phyloP scores from a whole-genome alignment of 495 filamentous ascomycete species.

The Xylaria palmicola region DNA sequence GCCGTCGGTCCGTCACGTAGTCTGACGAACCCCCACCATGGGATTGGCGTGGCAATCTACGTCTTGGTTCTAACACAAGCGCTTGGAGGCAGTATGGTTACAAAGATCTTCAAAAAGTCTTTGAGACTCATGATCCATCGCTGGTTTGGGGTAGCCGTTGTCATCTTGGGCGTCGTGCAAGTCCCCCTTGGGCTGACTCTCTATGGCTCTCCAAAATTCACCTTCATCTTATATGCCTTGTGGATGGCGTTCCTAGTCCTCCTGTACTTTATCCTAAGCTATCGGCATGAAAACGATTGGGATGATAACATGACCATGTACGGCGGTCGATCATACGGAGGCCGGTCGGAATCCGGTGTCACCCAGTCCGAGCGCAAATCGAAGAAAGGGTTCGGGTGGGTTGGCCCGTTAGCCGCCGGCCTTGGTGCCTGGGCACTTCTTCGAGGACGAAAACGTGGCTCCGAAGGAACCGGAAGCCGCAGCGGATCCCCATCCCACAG shows the following conservation, averaged over 20 bases:
- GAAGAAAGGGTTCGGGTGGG: constrained; percentile 48
- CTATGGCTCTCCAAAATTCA: constrained; percentile 80
- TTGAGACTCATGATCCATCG: constrained; percentile 80
- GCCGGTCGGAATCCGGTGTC: constrained; percentile 34
- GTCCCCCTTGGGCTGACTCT: constrained; percentile 87
- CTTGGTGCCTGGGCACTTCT: constrained; percentile 61
- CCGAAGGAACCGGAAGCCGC: constrained; percentile 34
- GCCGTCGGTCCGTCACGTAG: constrained; percentile 74
- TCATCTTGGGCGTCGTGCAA: constrained; percentile 79
- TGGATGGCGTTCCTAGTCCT: constrained; percentile 66
- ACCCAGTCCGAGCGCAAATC: constrained; percentile 35
- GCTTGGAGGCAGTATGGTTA: constrained; percentile 71
- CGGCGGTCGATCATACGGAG: constrained; percentile 32
- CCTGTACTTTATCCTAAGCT: constrained; percentile 72
- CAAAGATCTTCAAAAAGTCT: constrained; percentile 57
- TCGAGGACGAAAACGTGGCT: constrained; percentile 39
- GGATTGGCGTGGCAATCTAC: constrained; percentile 89
- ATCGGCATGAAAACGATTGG: constrained; percentile 53
- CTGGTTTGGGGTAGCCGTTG: constrained; percentile 77
- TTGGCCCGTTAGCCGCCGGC: constrained; percentile 55
- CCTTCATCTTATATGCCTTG: constrained; percentile 83
- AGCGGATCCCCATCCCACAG: constrained; percentile 33
- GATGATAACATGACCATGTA: constrained; percentile 29
- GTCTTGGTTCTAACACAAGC: constrained; percentile 78
- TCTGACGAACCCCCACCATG: constrained; percentile 91